Base-by-base conservation (phyloP, 2,329 filamentous ascomycete species). In the Botrytis aclada region DNA sequence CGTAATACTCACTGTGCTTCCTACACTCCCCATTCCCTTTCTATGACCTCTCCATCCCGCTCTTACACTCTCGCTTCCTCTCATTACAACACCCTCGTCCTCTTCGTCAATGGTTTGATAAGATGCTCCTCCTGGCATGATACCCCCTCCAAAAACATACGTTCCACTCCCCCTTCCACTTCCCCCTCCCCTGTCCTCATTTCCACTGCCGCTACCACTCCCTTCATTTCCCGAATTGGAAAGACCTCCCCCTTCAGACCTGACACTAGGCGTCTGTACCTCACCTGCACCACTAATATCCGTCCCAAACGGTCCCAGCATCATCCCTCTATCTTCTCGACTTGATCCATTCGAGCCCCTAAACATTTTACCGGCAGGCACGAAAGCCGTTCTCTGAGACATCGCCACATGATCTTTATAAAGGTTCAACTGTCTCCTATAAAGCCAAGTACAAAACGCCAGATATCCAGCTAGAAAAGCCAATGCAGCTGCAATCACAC, bases 361-460 rank as follows among this genome's bases (percentile, higher is more conserved):
- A 61, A 43, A 72, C 58, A 70, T 70, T 32, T 34, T 51, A 37
- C 34, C 60, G 5, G 39, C 45, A 22, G 67, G 67, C 9, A 45
- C 82, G n/a, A 83, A 83, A 1, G 83, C 82, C 69, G 88, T 87
- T 6, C 87, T 85, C 78, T 93, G 90, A 2, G 87, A 84, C 78
- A 91, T 87, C 1, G 89, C 88, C 45, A 92, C 87, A 79, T 94
- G 92, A 47, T 87, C 84, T 81, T 91, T 90, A 84, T 93, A 94
- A 16, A 92, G 87, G 43, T 84, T 82, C 25, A 94, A 86, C 80
- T 92, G 91, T 66, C 90, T 89, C 41, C 91, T 86, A 83, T 94
- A 94, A 12, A 94, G 83, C 88, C 90, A 93, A 29, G 88, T 86
- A 81, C 90, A 92, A 84, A 92, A 93, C 63, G 88, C 90, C 20